These are phyloP conservation scores for Cryptosporidium viatorum DNA, from an alignment of 169 alveolate genomes.

Conservation along the genomic window DNA sequence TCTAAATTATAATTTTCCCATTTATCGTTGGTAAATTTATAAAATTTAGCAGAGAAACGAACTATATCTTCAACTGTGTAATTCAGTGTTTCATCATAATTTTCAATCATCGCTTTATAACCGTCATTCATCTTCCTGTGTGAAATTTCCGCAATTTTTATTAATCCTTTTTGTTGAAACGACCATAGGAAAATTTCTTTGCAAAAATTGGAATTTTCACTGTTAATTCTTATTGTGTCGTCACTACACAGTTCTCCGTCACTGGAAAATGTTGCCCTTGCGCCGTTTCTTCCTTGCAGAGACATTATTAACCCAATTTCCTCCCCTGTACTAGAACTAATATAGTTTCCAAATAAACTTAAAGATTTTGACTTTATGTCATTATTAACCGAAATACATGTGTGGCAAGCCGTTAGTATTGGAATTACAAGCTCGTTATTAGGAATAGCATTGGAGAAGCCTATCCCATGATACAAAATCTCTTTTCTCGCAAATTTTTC, in stretches of 20 bases:
- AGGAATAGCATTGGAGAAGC: constrained; percentile 17
- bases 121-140: constrained; percentile 3
- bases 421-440: constrained; percentile 39
- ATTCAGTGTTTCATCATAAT: constrained; percentile 24
- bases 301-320: constrained; percentile 65
- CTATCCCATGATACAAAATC: constrained; percentile 40
- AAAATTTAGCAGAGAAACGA: constrained; percentile 46
- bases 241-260: constrained; percentile 71
- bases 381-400: constrained; percentile 33
- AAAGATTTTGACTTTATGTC: background rate
- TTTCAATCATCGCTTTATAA: background rate
- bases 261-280: constrained; percentile 46
- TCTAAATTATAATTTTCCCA: constrained; percentile 32
- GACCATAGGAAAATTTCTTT: constrained; percentile 44
- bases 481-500: constrained; percentile 26
- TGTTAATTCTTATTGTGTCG: background rate
- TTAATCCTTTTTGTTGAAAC: constrained; percentile 54
- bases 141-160: constrained; percentile 18
- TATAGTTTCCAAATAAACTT: constrained; percentile 24
- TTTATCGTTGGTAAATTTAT: constrained; percentile 24
- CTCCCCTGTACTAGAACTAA: constrained; percentile 47
- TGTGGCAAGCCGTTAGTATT: constrained; percentile 38
- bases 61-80: constrained; percentile 64
- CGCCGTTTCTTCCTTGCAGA: constrained; percentile 63
- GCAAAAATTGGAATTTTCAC: constrained; percentile 3